Conservation (phyloP, 2,329 filamentous ascomycete species). For the Neonectria neomacrospora region DNA sequence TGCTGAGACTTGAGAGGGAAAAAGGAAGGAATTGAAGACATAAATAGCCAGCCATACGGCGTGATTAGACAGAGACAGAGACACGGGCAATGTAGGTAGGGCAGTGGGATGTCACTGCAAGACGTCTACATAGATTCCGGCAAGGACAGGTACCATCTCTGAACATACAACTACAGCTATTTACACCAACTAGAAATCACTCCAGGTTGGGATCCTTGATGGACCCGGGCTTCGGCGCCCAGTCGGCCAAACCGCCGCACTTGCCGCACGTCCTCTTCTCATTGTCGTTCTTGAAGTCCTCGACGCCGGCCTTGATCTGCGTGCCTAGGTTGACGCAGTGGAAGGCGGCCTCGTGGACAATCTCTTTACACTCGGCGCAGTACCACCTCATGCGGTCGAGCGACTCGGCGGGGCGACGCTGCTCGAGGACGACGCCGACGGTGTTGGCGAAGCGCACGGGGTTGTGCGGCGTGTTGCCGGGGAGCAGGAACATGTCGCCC, state of each 20-base stretch:
- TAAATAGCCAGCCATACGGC: neutral
- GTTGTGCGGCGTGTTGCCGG: constrained; percentile 95
- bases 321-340: constrained; percentile 90
- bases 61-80: neutral
- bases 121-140: constrained; percentile 11
- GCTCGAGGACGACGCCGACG: constrained; percentile 93
- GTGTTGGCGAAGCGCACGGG: constrained; percentile 93
- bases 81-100: neutral
- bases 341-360: constrained; percentile 89
- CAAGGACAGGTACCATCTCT: constrained; percentile 9
- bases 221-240: constrained; percentile 69
- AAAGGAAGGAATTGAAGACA: neutral
- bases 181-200: constrained; percentile 17
- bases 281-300: constrained; percentile 77
- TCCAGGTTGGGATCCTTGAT: constrained; percentile 69
- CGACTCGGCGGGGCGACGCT: constrained; percentile 75
- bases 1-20: constrained; percentile 68
- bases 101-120: constrained; percentile 4
- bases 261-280: constrained; percentile 77
- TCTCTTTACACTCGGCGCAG: constrained; percentile 73
- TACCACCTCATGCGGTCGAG: constrained; percentile 92
- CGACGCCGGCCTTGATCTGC: constrained; percentile 93
- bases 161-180: constrained; percentile 18
- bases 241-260: constrained; percentile 82
- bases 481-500: constrained; percentile 93